Conservation (phyloP, 2,329 filamentous ascomycete species). For the Oidium heveae region DNA sequence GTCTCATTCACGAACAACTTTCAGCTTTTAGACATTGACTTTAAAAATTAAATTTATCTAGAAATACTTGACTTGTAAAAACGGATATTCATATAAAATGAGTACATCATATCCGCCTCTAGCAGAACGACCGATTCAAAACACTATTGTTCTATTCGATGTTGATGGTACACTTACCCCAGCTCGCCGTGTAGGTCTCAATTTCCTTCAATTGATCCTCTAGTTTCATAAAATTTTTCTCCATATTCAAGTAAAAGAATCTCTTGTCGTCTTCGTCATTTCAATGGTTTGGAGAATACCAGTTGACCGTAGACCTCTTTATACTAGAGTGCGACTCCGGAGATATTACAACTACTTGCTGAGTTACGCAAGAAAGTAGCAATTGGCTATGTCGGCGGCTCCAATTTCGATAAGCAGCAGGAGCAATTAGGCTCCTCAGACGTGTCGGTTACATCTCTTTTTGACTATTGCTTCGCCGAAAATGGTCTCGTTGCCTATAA, state of each 20-base stretch:
- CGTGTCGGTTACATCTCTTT: slow-evolving; percentile 53
- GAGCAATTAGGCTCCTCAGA: slow-evolving; percentile 60
- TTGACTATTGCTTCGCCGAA: slow-evolving; percentile 95
- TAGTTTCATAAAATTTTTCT: neutral
- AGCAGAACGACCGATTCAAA: slow-evolving; percentile 61
- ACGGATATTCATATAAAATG: neutral
- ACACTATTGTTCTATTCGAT: slow-evolving; percentile 89
- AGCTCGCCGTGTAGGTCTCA: slow-evolving; percentile 41
- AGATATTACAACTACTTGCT: slow-evolving; percentile 63
- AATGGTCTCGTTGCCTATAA: slow-evolving; percentile 87
- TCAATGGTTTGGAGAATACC: neutral
- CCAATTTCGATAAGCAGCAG: slow-evolving; percentile 79
- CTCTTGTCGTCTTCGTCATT: neutral
- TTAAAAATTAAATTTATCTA: no score
- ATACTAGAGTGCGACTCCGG: slow-evolving; percentile 38
- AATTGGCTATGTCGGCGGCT: slow-evolving; percentile 82
- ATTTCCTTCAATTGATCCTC: neutral
- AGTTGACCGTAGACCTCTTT: neutral
- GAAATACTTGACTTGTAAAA: no score
- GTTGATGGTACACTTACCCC: slow-evolving; percentile 82
- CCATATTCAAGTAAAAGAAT: neutral
- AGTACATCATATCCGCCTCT: slow-evolving; percentile 32
- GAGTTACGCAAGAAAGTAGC: slow-evolving; percentile 65
- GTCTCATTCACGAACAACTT: no score
- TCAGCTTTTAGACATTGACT: no score